These are phyloP conservation scores for Kluyveromyces starmeri DNA, from an alignment of 805 yeast species.

Conservation along the genomic window DNA sequence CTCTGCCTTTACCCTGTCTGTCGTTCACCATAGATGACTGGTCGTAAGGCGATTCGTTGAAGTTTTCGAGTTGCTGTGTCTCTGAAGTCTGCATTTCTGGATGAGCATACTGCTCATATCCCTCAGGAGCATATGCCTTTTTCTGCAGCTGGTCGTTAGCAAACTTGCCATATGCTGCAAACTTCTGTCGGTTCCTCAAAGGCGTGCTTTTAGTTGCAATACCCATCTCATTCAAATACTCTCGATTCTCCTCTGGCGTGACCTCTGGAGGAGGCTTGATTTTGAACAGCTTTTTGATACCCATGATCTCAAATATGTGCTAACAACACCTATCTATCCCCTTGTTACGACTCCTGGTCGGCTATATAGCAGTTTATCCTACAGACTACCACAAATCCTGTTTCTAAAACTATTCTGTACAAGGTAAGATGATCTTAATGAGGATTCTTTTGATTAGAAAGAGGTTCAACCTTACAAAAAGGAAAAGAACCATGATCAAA, in stretches of 20 bases:
- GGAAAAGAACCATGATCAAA: no score
- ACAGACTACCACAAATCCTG: no score
- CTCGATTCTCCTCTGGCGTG: conserved; percentile 33
- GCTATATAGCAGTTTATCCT: no score
- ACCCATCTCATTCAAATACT: conserved; percentile 36
- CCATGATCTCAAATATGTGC: conserved; percentile 36
- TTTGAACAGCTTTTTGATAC: conserved; percentile 38
- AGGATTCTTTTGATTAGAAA: no score
- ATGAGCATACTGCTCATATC: conserved; percentile 27
- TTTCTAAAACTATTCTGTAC: no score
- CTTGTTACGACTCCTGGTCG: no score
- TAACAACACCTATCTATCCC: no score
- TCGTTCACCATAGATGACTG: conserved; percentile 3
- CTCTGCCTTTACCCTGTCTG: neutral
- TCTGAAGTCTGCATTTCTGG: conserved; percentile 11
- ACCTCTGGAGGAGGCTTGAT: conserved; percentile 41
- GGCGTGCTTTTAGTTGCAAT: conserved; percentile 32
- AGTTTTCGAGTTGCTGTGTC: conserved; percentile 12
- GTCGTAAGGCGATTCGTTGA: conserved; percentile 13
- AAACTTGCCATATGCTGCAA: conserved; percentile 40
- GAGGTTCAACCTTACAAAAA: no score
- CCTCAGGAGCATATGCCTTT: conserved; percentile 33
- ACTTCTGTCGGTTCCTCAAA: conserved; percentile 32
- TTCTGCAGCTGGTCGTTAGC: conserved; percentile 34
- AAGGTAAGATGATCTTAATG: no score